A percentile compares a stretch with the other conserved stretches of the same genome.
These are phyloP conservation scores for Diddensiella santjacobensis DNA, from an alignment of 805 yeast genomes.

Conservation along the genomic window DNA sequence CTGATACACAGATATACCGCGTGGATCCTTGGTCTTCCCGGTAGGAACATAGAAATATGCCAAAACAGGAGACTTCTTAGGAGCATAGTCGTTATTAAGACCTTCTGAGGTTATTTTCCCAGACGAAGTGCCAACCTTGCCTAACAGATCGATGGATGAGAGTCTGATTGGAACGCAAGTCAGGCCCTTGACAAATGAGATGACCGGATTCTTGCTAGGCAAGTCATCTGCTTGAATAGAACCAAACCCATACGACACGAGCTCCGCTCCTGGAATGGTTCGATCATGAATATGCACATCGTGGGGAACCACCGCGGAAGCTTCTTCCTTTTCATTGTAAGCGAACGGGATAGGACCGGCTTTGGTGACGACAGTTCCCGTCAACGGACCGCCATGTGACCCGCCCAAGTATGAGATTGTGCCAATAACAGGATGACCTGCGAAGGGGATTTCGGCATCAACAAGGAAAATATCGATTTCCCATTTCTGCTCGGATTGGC, in stretches of 20 bases:
- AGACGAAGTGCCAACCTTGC: background rate
- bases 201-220: background rate
- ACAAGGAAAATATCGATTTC: constrained; percentile 50
- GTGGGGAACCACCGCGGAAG: constrained; percentile 4
- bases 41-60: background rate
- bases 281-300: constrained; percentile 8
- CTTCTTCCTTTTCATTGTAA: background rate
- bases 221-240: background rate
- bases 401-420: constrained; percentile 15
- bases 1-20: background rate
- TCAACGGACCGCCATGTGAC: background rate
- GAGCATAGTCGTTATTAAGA: background rate
- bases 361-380: background rate
- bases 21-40: background rate
- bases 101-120: background rate
- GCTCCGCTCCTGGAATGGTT: background rate
- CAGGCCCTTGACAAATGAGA: background rate
- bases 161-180: background rate
- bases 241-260: background rate
- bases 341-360: constrained; percentile 4
- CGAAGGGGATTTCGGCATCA: constrained; percentile 49
- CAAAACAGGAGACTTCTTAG: background rate
- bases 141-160: background rate
- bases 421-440: constrained; percentile 64
- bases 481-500: constrained; percentile 41